Conservation (phyloP, 2,329 filamentous ascomycete genomes). For the Apiospora saccharicola region DNA sequence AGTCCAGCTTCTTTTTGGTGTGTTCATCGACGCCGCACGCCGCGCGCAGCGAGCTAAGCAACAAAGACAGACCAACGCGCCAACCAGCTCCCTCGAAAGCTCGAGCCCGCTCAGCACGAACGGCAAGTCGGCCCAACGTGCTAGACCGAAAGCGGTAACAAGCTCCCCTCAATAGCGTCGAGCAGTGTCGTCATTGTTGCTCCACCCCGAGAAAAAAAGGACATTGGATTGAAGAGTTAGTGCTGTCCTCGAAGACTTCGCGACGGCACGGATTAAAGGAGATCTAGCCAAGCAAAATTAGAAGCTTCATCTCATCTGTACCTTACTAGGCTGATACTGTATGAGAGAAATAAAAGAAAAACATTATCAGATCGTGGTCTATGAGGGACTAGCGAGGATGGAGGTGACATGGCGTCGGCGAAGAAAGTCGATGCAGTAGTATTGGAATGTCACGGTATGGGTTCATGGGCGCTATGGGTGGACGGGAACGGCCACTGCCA, state of each 20-base stretch:
- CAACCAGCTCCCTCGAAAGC: background rate
- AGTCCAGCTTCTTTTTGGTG: background rate
- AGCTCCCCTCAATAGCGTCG: slow-evolving; percentile 18
- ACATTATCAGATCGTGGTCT: background rate
- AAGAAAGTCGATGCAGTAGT: background rate
- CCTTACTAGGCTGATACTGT: background rate
- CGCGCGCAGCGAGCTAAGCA: slow-evolving; percentile 6
- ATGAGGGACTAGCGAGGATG: background rate
- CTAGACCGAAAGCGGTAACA: background rate
- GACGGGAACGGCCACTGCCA: slow-evolving; percentile 1
- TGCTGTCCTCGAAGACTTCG: background rate
- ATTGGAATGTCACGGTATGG: slow-evolving; percentile 10
- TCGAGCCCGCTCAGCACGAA: background rate
- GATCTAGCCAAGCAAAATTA: background rate
- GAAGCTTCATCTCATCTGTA: background rate
- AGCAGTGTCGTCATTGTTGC: slow-evolving; percentile 6
- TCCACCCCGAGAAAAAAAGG: background rate
- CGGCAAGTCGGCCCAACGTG: background rate
- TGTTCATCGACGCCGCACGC: background rate
- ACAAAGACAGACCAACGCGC: background rate
- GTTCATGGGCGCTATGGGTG: background rate
- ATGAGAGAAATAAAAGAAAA: no score
- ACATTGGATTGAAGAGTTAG: slow-evolving; percentile 3
- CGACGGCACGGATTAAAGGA: background rate
- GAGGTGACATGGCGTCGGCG: background rate